These are phyloP conservation scores for Salix brachista DNA, from an alignment of 345 rosid species.

Conservation along the genomic window DNA sequence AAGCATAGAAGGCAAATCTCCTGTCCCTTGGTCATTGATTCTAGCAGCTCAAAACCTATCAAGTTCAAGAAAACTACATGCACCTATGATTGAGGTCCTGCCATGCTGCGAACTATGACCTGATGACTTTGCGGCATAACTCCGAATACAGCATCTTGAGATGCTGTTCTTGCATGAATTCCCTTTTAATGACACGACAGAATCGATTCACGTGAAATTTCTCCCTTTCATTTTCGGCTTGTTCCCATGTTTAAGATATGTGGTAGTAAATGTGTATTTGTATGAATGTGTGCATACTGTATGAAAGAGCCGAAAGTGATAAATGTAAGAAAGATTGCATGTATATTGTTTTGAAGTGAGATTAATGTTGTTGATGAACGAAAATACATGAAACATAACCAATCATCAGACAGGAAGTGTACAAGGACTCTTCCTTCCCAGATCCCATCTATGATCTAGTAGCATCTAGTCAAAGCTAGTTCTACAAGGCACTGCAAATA, in stretches of 20 bases:
- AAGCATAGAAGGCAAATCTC: constrained; percentile 49
- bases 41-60: constrained; percentile 50
- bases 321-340: not conserved
- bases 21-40: constrained; percentile 58
- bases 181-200: not conserved
- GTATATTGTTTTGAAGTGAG: not conserved
- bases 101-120: not conserved
- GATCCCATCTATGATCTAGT: too few relatives aligned
- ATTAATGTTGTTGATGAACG: too few relatives aligned
- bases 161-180: not conserved
- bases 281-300: not conserved
- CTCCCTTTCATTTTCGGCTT: not conserved
- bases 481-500: too few relatives aligned
- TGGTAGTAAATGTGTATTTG: not conserved
- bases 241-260: not conserved
- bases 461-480: too few relatives aligned
- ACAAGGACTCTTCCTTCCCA: too few relatives aligned
- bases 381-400: too few relatives aligned
- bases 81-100: constrained; percentile 17
- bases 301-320: not conserved
- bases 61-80: constrained; percentile 39
- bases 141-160: not conserved
- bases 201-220: not conserved
- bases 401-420: too few relatives aligned
- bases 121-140: not conserved